A percentile compares a stretch with the other conserved stretches of the same genome.
phyloP scores from a whole-genome alignment of 331 rosid species.

The Pyrus hybrid region DNA sequence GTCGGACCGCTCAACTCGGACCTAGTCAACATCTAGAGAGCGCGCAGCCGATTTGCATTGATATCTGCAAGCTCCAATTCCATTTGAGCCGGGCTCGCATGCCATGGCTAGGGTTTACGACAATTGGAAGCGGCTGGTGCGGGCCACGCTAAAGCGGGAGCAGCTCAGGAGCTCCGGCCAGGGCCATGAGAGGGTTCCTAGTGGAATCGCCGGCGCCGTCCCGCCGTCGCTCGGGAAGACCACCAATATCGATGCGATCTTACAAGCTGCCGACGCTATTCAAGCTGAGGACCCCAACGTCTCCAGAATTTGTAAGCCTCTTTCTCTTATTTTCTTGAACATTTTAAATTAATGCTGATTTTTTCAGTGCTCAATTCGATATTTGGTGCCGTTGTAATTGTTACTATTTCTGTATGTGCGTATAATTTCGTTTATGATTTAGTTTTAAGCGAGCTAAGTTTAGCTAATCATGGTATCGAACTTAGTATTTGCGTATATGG shows the following conservation, averaged over 20 bases:
- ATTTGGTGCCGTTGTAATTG: not conserved
- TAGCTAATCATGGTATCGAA: not conserved
- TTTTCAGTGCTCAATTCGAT: not conserved
- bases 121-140: conserved; percentile 82
- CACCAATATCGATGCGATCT: conserved; percentile 69
- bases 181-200: conserved; percentile 49
- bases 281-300: conserved; percentile 72
- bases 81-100: not conserved
- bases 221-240: conserved; percentile 68
- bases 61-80: not conserved
- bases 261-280: conserved; percentile 89
- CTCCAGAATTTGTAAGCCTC: conserved; percentile 68
- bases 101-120: conserved; percentile 68
- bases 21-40: not conserved
- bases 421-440: not conserved
- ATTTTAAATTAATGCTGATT: not conserved
- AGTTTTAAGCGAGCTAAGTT: not conserved
- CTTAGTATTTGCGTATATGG: not conserved
- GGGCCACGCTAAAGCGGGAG: conserved; percentile 67
- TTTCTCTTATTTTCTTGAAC: not conserved
- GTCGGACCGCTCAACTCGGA: conserved; percentile 5
- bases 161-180: conserved; percentile 62
- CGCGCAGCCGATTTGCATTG: not conserved
- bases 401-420: not conserved
- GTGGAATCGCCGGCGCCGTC: conserved; percentile 79